Conservation (phyloP, 202 grass and related monocot species). For the Carex sylvatica region DNA sequence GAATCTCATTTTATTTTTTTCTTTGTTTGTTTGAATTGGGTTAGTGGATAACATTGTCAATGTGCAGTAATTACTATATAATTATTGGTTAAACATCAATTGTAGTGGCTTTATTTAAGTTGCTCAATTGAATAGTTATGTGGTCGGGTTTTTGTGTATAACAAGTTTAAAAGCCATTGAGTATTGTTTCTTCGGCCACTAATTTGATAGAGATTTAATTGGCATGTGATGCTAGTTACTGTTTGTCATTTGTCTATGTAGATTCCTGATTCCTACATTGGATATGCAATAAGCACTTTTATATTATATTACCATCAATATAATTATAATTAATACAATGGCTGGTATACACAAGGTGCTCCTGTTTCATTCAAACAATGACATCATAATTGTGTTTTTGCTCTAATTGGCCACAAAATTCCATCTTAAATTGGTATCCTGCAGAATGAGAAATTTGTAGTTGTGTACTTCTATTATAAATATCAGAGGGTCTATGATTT, state of each 20-base stretch:
- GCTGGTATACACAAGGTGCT: neutral
- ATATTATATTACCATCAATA: neutral
- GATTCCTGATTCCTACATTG: neutral
- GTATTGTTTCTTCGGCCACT: neutral
- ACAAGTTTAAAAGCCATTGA: neutral
- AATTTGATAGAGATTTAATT: neutral
- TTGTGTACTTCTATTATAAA: neutral
- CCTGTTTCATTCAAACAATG: neutral
- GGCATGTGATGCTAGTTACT: neutral
- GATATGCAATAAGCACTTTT: neutral
- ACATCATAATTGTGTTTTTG: neutral
- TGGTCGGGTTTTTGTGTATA: neutral
- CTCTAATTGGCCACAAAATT: neutral
- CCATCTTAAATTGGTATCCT: neutral
- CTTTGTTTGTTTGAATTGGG: neutral
- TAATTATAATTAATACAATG: neutral
- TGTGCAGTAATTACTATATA: neutral
- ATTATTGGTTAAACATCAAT: neutral
- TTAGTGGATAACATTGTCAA: neutral
- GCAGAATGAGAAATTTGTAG: neutral
- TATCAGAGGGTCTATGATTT: neutral
- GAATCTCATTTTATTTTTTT: slow-evolving; percentile 10
- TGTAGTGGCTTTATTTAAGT: neutral
- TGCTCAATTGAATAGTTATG: neutral
- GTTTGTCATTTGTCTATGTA: neutral